Conservation (phyloP, 1,139 yeast genomes). For the Scheffersomyces parashehatae region DNA sequence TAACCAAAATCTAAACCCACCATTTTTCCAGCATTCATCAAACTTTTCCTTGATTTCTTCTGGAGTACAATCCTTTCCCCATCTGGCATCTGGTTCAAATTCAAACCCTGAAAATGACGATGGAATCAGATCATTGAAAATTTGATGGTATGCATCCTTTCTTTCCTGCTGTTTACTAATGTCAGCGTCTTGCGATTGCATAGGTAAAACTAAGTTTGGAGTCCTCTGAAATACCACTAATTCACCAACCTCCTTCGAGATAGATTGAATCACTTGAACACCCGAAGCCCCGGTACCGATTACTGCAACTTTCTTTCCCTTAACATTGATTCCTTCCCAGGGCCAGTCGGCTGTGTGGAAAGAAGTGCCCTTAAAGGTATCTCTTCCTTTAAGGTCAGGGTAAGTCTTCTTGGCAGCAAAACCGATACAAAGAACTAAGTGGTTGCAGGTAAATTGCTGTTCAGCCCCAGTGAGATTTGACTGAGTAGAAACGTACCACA, state of each 20-base stretch:
- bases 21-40: not conserved
- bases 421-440: not conserved
- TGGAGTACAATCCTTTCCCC: not conserved
- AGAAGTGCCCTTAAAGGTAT: not conserved
- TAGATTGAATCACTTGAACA: conserved; percentile 34
- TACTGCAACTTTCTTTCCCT: conserved; percentile 35
- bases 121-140: not conserved
- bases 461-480: not conserved
- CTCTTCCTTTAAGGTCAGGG: not conserved
- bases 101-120: not conserved
- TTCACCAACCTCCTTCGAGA: conserved; percentile 1
- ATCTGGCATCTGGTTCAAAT: not conserved
- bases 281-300: conserved; percentile 50
- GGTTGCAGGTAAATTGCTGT: not conserved
- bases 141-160: conserved; percentile 1
- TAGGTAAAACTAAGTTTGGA: conserved; percentile 1
- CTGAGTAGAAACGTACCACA: conserved; percentile 1
- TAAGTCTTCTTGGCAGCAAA: not conserved
- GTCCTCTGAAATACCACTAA: conserved; percentile 1
- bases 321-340: conserved; percentile 10
- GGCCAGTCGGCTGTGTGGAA: conserved; percentile 4
- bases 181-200: conserved; percentile 1
- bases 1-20: not conserved
- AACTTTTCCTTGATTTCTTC: not conserved
- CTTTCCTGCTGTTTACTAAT: not conserved